These are phyloP conservation scores for Populus deltoides DNA, from an alignment of 345 rosid species.

Conservation along the genomic window DNA sequence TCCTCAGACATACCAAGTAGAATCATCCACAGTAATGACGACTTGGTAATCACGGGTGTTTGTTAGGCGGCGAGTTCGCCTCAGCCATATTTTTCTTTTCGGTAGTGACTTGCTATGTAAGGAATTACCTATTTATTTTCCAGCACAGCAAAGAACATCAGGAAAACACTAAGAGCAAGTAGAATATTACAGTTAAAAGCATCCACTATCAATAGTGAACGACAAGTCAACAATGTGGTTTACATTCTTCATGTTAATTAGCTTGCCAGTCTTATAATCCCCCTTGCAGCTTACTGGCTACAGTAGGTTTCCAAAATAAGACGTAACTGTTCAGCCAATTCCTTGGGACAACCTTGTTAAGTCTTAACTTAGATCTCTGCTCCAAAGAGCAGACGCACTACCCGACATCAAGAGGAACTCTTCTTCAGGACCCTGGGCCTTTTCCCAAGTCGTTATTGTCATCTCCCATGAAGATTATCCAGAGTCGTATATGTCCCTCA, in stretches of 20 bases:
- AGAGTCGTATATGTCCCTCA: slow-evolving; percentile 41
- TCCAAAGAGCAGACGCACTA: slow-evolving; percentile 63
- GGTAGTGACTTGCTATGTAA: slow-evolving; percentile 90
- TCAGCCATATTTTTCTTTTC: slow-evolving; percentile 94
- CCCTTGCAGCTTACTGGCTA: slow-evolving; percentile 96
- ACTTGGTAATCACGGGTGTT: slow-evolving; percentile 96
- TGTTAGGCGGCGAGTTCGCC: slow-evolving; percentile 94
- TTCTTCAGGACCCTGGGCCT: slow-evolving; percentile 40
- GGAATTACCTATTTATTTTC: slow-evolving; percentile 61
- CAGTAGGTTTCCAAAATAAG: slow-evolving; percentile 87
- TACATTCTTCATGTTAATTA: slow-evolving; percentile 97
- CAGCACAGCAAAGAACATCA: background rate
- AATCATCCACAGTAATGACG: slow-evolving; percentile 88
- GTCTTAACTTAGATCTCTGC: slow-evolving; percentile 81
- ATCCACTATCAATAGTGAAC: background rate
- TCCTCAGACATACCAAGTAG: slow-evolving; percentile 87
- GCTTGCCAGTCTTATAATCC: slow-evolving; percentile 89
- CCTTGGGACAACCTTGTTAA: slow-evolving; percentile 74
- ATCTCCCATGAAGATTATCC: slow-evolving; percentile 45
- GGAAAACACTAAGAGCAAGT: background rate
- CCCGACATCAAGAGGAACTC: slow-evolving; percentile 39
- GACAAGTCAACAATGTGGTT: background rate
- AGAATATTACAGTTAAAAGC: background rate
- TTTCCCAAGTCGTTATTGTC: slow-evolving; percentile 40
- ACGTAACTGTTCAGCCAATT: slow-evolving; percentile 90